Conservation (phyloP, 2,329 filamentous ascomycete genomes). For the Esteya vermicola region DNA sequence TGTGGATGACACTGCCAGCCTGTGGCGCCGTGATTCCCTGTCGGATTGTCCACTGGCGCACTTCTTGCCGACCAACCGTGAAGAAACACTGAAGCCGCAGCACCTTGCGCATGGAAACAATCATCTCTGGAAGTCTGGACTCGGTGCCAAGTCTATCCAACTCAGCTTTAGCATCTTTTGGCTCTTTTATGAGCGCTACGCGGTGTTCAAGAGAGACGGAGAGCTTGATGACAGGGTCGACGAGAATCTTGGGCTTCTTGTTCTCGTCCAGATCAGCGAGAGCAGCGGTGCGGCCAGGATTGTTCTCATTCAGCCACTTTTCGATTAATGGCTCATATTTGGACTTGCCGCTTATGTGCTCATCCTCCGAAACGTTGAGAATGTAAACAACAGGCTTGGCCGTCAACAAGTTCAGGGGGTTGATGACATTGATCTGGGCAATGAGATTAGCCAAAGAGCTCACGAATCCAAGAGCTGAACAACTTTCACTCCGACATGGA, state of each 20-base stretch:
- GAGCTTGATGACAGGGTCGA: slow-evolving; percentile 83
- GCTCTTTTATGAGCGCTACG: slow-evolving; percentile 64
- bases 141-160: slow-evolving; percentile 78
- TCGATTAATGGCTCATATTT: slow-evolving; percentile 91
- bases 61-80: slow-evolving; percentile 89
- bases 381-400: slow-evolving; percentile 96
- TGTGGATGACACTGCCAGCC: slow-evolving; percentile 94
- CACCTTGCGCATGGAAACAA: slow-evolving; percentile 83
- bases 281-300: no score
- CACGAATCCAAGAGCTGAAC: no score
- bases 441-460: no score
- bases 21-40: slow-evolving; percentile 95
- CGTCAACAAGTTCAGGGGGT: slow-evolving; percentile 85
- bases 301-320: slow-evolving; percentile 89
- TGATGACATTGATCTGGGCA: slow-evolving; percentile 83
- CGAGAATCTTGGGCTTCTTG: no score
- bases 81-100: slow-evolving; percentile 92
- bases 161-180: slow-evolving; percentile 64
- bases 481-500: background rate
- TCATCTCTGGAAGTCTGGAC: slow-evolving; percentile 81
- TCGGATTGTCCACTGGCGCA: slow-evolving; percentile 95
- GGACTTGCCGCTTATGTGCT: slow-evolving; percentile 98
- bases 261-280: slow-evolving; percentile 49
- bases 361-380: slow-evolving; percentile 91
- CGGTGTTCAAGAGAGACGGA: slow-evolving; percentile 91